A percentile compares a stretch with the other conserved stretches of the same genome.
Conservation (phyloP, 2,329 filamentous ascomycete genomes). For the Rutstroemia sp. region DNA sequence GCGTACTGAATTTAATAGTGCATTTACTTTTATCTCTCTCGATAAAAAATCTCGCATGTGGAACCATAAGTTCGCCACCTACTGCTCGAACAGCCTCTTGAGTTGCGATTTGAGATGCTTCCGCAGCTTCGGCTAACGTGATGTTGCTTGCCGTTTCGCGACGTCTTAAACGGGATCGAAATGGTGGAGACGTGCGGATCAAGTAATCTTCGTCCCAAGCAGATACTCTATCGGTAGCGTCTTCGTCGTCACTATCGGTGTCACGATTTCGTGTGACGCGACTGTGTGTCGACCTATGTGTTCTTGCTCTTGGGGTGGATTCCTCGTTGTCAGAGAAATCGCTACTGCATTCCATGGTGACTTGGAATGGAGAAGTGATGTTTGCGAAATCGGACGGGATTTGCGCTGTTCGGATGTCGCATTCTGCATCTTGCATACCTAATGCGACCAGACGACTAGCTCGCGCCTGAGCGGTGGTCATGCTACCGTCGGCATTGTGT, state of each 20-base stretch:
- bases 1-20: constrained; percentile 77
- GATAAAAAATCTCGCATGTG: constrained; percentile 78
- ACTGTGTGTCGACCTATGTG: constrained; percentile 26
- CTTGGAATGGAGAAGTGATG: constrained; percentile 41
- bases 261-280: constrained; percentile 38
- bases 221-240: constrained; percentile 1
- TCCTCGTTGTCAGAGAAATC: constrained; percentile 40
- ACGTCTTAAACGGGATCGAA: constrained; percentile 13
- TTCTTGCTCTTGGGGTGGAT: not conserved
- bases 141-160: constrained; percentile 28
- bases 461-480: constrained; percentile 37
- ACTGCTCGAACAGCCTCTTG: constrained; percentile 51
- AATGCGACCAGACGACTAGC: constrained; percentile 40
- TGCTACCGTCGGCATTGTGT: constrained; percentile 44
- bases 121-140: constrained; percentile 25
- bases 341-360: constrained; percentile 54
- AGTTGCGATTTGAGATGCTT: constrained; percentile 39
- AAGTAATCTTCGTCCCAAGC: not conserved
- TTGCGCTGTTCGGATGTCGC: constrained; percentile 42
- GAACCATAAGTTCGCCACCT: constrained; percentile 55
- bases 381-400: constrained; percentile 49
- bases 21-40: constrained; percentile 76
- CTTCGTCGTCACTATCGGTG: constrained; percentile 19
- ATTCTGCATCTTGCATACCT: constrained; percentile 29
- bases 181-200: constrained; percentile 3